Evolutionary conservation across 371 early-diverging fungal species (phyloP), one percentile per base, ranked within the genome.

Genomic region (Mortierella sp.): DNA sequence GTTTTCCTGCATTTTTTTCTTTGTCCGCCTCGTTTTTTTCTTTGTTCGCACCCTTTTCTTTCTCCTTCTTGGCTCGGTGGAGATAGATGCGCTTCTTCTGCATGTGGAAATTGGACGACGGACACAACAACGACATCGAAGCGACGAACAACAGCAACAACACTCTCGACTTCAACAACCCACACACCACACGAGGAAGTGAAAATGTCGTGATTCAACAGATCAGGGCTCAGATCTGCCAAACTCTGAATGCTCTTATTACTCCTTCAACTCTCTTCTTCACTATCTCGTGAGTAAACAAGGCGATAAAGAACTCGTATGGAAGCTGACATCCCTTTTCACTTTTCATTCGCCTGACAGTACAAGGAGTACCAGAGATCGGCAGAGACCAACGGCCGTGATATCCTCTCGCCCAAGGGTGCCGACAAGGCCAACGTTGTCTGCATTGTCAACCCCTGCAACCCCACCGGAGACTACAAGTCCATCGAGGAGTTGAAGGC

Each of bases 341-440:
- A 31, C 50, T 59, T 8, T 75, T 40, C 74, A 57, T 28, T 53
- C 75, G n/a, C n/a, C n/a, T n/a, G 79, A 51, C 88, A 96, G 93
- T 96, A 96, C 87, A 95, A 95, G 86, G 96, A 96, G 86, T 96
- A 96, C 86, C 94, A 96, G 84, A 89, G 96, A 43, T 94, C 96
- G 37, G 96, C 96, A 53, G 91, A 90, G 82, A 93, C 94, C 76
- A 92, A 94, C 82, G 90, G 90, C 48, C 93, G 92, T 70, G 88
- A 88, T 54, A 90, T 96, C 71, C 89, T 96, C 71, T 79, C 88
- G 1, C 91, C 93, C 44, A 88, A 89, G 51, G 89, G 89, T 54
- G 74, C 83, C 11, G 90, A 90, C 51, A 87, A 77, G 59, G 94
- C 95, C 16, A 92, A 92, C 71, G 89, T 96, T 74, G 83, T 91